Evolutionary conservation across 306 rosid genomes (phyloP).

Genomic region (Crotalaria pallida): DNA sequence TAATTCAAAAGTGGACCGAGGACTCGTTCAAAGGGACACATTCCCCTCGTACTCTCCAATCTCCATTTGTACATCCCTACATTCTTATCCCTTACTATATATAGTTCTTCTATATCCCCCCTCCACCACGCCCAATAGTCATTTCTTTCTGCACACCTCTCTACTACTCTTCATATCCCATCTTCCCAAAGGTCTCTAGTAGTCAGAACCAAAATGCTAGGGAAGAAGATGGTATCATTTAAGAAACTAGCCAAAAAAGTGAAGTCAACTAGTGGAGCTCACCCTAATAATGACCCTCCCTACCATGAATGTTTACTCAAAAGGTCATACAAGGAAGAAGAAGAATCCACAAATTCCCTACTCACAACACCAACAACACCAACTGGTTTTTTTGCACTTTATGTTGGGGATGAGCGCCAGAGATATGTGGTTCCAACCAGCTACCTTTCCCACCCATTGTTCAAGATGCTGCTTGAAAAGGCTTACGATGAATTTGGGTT

Average conservation of each 20-base stretch:
- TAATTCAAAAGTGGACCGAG: constrained; percentile 15
- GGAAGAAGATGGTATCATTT: constrained; percentile 52
- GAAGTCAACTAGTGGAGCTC: constrained; percentile 40
- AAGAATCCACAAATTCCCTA: too few relatives aligned
- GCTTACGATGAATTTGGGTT: constrained; percentile 77
- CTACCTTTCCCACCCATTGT: constrained; percentile 78
- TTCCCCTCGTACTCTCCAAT: constrained; percentile 4
- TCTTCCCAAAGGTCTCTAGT: neutral
- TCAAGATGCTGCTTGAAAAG: constrained; percentile 82
- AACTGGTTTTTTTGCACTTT: constrained; percentile 66
- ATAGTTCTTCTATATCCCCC: constrained; percentile 8
- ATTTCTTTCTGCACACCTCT: neutral
- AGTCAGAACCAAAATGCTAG: constrained; percentile 36
- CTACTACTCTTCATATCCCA: neutral
- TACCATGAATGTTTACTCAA: constrained; percentile 41
- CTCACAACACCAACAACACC: constrained; percentile 49
- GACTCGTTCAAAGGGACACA: constrained; percentile 23
- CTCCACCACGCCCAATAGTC: neutral
- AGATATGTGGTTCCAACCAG: constrained; percentile 70
- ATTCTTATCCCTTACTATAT: constrained; percentile 8
- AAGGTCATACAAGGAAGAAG: constrained; percentile 30
- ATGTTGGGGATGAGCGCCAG: constrained; percentile 67
- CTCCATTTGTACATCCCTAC: neutral
- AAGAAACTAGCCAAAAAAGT: constrained; percentile 61
- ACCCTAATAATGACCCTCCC: constrained; percentile 11